Evolutionary conservation across 768 basidiomycete species (phyloP), one percentile per base, ranked within the genome.

Genomic region (Agaricus sinodeliciosus): DNA sequence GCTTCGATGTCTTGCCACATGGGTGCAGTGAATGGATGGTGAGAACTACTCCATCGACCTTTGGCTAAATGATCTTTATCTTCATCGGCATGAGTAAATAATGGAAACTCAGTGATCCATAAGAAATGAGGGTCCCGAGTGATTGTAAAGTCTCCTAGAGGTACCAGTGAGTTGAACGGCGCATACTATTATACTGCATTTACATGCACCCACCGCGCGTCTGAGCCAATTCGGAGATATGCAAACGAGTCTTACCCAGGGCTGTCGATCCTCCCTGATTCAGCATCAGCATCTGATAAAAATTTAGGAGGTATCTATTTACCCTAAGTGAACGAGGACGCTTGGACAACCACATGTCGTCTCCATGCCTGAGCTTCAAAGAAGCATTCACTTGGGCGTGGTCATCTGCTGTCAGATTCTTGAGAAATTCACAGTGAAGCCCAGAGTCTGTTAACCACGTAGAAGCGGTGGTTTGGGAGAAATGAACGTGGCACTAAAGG

Each of bases 1-100:
- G 80, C 78, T 43, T 82, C 75, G 22, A 95, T 75, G 66, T 97
- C 94, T 66, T 95, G 80, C 76, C 76, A 87, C 83, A 94, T 89
- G 18, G 94, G 94, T 8, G 94, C 94, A 11, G 94, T 97, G 69
- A 97, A 97, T 2, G 94, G 94, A 67, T 97, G 94, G 62, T 97
- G 94, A 3, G 90, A 84, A 57, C 88, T 89, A 58, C 89, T 87
- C 90, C 91, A 95, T 61, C 93, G 77, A 27, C 94, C 94, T 52
- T 82, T 78, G 3, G 92, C 88, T 27, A 93, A 69, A 63, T 85
- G 81, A 35, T 89, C 84, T 69, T 96, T 96, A 72, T 96, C 94
- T 51, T 77, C 75, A 65, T 96, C 94, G 35, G 85, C 82, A 27
- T 76, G 82, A 13, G 94, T 79, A 72, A 95, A 96, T 19, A 97